Evolutionary conservation across 2,329 filamentous ascomycete genomes (phyloP).

Genomic region (Pseudopyrenochaeta lycopersici): DNA sequence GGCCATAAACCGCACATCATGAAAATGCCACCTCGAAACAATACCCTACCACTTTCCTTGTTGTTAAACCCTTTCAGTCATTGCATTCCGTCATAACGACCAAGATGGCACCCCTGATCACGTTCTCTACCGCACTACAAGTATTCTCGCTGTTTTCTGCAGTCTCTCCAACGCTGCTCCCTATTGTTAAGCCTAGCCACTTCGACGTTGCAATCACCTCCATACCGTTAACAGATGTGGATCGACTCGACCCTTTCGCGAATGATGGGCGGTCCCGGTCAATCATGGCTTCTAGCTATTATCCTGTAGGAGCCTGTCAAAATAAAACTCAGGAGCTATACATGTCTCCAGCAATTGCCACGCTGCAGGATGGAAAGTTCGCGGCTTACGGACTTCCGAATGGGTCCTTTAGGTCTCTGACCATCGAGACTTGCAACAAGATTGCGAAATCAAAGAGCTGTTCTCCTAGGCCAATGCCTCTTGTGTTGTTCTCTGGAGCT

Average conservation of each 20-base stretch:
- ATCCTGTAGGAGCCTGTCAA: conserved; percentile 23
- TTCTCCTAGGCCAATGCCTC: conserved; percentile 10
- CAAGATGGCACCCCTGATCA: conserved; percentile 6
- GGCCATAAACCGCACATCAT: not conserved
- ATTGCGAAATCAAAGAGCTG: not conserved
- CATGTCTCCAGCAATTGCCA: conserved; percentile 34
- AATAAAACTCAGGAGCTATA: conserved; percentile 17
- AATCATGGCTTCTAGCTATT: conserved; percentile 37
- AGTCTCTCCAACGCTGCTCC: conserved; percentile 10
- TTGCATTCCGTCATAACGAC: not conserved
- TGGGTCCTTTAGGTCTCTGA: conserved; percentile 28
- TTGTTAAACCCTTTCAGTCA: not conserved
- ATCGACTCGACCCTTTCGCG: conserved; percentile 32
- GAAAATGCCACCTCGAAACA: not conserved
- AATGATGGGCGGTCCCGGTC: conserved; percentile 22
- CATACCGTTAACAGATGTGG: conserved; percentile 22
- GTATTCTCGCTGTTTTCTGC: conserved; percentile 1
- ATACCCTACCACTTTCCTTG: not conserved
- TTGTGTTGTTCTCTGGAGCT: conserved; percentile 58
- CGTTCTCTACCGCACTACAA: conserved; percentile 4
- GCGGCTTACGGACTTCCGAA: conserved; percentile 36
- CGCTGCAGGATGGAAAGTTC: conserved; percentile 31
- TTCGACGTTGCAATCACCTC: conserved; percentile 23
- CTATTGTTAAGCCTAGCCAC: conserved; percentile 17
- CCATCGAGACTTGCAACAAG: conserved; percentile 24